Percentiles rank a stretch among this genome's conserved stretches.
Evolutionary conservation across 495 filamentous ascomycete genomes (phyloP).

Genomic region (Aspergillus sclerotioniger): DNA sequence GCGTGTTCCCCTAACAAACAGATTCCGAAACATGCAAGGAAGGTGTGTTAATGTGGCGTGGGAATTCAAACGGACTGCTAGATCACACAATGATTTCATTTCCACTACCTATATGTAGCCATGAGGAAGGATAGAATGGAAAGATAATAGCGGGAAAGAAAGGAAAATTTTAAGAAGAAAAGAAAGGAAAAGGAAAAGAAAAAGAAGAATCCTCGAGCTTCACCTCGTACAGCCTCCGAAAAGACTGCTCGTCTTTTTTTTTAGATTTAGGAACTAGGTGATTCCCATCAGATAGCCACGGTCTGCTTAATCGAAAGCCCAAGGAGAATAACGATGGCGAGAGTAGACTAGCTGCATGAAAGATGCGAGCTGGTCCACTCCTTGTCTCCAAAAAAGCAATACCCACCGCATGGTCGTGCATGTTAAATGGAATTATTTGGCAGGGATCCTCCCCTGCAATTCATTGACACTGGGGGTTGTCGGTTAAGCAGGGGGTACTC

Average conservation of each 20-base stretch:
- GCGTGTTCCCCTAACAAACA: conserved; percentile 1
- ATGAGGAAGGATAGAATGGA: neutral
- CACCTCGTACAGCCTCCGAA: conserved; percentile 11
- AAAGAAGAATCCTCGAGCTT: conserved; percentile 3
- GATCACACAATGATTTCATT: conserved; percentile 4
- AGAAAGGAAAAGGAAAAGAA: neutral
- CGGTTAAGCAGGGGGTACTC: neutral
- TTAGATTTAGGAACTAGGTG: conserved; percentile 9
- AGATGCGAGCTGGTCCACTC: conserved; percentile 21
- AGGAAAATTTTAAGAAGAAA: neutral
- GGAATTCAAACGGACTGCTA: conserved; percentile 7
- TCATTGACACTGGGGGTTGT: neutral
- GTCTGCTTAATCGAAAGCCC: conserved; percentile 9
- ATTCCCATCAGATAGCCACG: conserved; percentile 11
- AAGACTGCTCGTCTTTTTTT: conserved; percentile 13
- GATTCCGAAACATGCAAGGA: conserved; percentile 10
- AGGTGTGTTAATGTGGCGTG: conserved; percentile 18
- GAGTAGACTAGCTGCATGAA: conserved; percentile 24
- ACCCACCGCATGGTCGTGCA: conserved; percentile 15
- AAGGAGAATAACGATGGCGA: conserved; percentile 3
- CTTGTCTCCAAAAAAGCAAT: conserved; percentile 13
- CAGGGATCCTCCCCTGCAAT: conserved; percentile 15
- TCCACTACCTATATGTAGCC: conserved; percentile 18
- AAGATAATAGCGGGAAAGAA: conserved; percentile 6
- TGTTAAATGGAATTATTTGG: conserved; percentile 18